Conservation (phyloP, 1,284 basidiomycete genomes). For the Leccinum fallax region DNA sequence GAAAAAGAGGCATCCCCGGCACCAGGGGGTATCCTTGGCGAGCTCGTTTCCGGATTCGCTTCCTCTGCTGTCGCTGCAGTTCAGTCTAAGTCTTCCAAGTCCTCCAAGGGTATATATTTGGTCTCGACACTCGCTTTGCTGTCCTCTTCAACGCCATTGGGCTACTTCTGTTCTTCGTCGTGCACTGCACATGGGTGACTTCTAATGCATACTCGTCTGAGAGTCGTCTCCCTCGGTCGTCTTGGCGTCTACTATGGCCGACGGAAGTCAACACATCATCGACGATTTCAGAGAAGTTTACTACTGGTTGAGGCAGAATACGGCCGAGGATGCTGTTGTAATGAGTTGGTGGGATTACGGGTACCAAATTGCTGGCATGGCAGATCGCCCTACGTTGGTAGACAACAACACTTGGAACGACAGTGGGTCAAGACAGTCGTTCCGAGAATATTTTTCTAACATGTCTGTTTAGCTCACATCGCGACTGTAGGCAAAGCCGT, state of each 20-base stretch:
- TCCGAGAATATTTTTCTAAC: constrained; percentile 7
- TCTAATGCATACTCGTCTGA: constrained; percentile 83
- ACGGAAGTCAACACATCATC: constrained; percentile 94
- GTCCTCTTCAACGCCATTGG: constrained; percentile 80
- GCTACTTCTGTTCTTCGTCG: constrained; percentile 87
- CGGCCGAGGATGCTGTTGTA: constrained; percentile 86
- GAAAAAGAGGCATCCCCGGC: constrained; percentile 41
- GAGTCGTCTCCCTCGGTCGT: constrained; percentile 89
- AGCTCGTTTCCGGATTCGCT: constrained; percentile 48
- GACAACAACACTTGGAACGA: constrained; percentile 99
- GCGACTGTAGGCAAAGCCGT: constrained; percentile 98
- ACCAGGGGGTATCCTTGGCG: constrained; percentile 39
- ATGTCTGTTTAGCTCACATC: constrained; percentile 70
- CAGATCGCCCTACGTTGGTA: constrained; percentile 94
- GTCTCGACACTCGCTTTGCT: constrained; percentile 79
- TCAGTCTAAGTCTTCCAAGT: constrained; percentile 12
- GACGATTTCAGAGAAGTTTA: constrained; percentile 99
- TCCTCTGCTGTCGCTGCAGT: constrained; percentile 35
- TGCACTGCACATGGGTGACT: constrained; percentile 98
- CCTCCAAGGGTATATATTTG: constrained; percentile 70
- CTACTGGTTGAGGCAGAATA: constrained; percentile 98
- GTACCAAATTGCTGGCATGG: constrained; percentile 99
- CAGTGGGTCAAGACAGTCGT: constrained; percentile 56
- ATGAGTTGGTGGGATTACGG: constrained; percentile 99
- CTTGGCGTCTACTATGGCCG: constrained; percentile 69